phyloP scores from a whole-genome alignment of 768 basidiomycete genomes.

The Tylopilus intermedius region DNA sequence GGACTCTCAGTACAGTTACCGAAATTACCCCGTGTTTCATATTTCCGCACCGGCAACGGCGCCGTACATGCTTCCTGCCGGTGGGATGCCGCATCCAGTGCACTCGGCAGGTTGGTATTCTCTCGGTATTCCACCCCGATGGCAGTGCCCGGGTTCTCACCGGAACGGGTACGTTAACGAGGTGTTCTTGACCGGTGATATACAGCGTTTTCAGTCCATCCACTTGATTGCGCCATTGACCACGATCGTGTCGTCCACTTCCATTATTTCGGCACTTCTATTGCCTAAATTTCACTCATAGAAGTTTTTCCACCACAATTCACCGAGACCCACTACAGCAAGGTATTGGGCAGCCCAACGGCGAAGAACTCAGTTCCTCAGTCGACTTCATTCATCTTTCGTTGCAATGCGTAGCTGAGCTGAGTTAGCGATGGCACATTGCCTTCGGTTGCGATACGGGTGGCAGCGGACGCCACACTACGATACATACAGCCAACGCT shows the following conservation, averaged over 20 bases:
- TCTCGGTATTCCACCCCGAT: background rate
- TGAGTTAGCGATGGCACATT: too few species aligned
- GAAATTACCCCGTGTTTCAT: background rate
- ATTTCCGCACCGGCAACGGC: background rate
- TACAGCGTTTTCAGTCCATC: background rate
- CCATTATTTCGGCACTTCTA: background rate
- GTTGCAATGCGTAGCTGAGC: background rate
- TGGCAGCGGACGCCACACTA: background rate
- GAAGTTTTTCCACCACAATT: background rate
- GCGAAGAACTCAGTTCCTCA: background rate
- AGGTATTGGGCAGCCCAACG: too few species aligned
- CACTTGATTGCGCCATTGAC: background rate
- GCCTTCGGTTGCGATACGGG: conserved; percentile 1
- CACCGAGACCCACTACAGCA: background rate
- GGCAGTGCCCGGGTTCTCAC: background rate
- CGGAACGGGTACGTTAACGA: background rate
- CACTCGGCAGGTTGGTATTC: background rate
- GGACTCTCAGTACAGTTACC: background rate
- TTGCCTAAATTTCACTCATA: background rate
- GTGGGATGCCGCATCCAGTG: background rate
- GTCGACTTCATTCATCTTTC: background rate
- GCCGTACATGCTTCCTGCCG: background rate
- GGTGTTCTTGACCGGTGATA: background rate
- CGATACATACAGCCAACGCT: background rate
- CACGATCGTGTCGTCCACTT: background rate